Percentiles rank a stretch among this genome's conserved stretches.
Evolutionary conservation across 2,329 filamentous ascomycete species (phyloP).

Genomic region (Fusarium liriodendri): DNA sequence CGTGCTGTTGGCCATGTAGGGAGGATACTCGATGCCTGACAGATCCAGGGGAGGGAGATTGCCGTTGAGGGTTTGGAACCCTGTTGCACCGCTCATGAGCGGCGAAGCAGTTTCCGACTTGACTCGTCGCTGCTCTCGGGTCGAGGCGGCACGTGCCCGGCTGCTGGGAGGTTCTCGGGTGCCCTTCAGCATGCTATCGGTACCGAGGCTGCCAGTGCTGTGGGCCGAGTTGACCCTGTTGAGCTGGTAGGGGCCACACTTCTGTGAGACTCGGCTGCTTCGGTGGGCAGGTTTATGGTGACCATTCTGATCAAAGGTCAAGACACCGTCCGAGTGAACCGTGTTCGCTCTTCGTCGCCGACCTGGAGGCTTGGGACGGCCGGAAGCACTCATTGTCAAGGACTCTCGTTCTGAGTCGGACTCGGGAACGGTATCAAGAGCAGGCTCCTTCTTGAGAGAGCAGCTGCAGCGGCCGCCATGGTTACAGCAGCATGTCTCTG

Average conservation of each 20-base stretch:
- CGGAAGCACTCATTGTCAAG: conserved; percentile 38
- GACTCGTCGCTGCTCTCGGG: conserved; percentile 62
- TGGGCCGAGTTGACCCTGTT: conserved; percentile 69
- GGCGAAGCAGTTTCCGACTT: conserved; percentile 73
- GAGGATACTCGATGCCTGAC: conserved; percentile 63
- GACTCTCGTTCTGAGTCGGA: conserved; percentile 67
- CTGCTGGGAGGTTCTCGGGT: conserved; percentile 50
- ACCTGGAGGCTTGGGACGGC: conserved; percentile 55
- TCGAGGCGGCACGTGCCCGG: conserved; percentile 51
- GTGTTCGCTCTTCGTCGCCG: conserved; percentile 71
- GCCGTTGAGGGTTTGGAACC: conserved; percentile 64
- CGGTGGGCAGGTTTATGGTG: conserved; percentile 73
- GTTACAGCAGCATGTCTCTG: conserved; percentile 77
- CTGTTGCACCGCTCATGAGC: conserved; percentile 60
- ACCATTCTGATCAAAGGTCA: conserved; percentile 72
- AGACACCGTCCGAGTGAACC: conserved; percentile 68
- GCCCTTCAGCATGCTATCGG: conserved; percentile 54
- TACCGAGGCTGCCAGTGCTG: conserved; percentile 61
- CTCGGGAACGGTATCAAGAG: conserved; percentile 72
- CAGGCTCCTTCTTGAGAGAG: conserved; percentile 70
- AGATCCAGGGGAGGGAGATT: conserved; percentile 69
- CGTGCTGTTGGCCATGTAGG: conserved; percentile 58
- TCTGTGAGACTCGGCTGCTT: conserved; percentile 69
- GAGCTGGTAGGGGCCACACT: conserved; percentile 71
- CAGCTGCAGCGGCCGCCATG: conserved; percentile 76